A percentile compares a stretch with the other conserved stretches of the same genome.
Evolutionary conservation across 2,329 filamentous ascomycete genomes (phyloP).

Genomic region (Cercospora sp.): DNA sequence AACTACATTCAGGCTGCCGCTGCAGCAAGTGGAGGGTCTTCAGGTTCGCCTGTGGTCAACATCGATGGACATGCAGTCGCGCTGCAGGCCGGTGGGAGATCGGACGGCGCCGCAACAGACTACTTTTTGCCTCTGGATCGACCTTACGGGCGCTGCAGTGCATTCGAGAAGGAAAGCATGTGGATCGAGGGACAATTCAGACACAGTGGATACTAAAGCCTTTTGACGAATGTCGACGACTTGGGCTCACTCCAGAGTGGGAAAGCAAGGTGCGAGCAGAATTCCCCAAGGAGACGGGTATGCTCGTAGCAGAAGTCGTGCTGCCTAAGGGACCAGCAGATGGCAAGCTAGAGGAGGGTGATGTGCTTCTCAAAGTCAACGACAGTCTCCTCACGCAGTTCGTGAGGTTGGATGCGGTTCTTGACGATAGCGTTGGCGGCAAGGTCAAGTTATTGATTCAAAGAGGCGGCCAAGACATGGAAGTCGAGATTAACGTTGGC

Average conservation of each 20-base stretch:
- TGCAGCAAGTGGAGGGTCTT: conserved; percentile 93
- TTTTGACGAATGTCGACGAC: conserved; percentile 90
- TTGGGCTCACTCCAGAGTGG: conserved; percentile 82
- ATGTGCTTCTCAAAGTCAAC: conserved; percentile 91
- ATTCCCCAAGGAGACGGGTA: conserved; percentile 91
- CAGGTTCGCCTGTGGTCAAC: conserved; percentile 97
- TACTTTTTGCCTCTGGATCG: conserved; percentile 95
- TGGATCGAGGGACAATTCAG: conserved; percentile 94
- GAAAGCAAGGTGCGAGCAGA: conserved; percentile 79
- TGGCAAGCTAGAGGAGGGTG: conserved; percentile 85
- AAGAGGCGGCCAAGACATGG: conserved; percentile 81
- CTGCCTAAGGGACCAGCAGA: conserved; percentile 87
- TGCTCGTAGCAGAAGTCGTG: conserved; percentile 95
- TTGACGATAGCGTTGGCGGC: conserved; percentile 82
- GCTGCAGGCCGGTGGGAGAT: conserved; percentile 87
- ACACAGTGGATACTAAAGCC: conserved; percentile 96
- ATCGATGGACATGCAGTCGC: conserved; percentile 90
- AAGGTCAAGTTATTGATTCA: conserved; percentile 81
- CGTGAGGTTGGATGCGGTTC: conserved; percentile 82
- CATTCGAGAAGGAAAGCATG: conserved; percentile 71
- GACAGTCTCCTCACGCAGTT: conserved; percentile 92
- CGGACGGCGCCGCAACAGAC: conserved; percentile 93
- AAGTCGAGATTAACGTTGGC: conserved; percentile 80
- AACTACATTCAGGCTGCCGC: conserved; percentile 98
- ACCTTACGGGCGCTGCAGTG: conserved; percentile 84